Base-by-base conservation (phyloP, 345 rosid genomes). In the Salix suchowensis region DNA sequence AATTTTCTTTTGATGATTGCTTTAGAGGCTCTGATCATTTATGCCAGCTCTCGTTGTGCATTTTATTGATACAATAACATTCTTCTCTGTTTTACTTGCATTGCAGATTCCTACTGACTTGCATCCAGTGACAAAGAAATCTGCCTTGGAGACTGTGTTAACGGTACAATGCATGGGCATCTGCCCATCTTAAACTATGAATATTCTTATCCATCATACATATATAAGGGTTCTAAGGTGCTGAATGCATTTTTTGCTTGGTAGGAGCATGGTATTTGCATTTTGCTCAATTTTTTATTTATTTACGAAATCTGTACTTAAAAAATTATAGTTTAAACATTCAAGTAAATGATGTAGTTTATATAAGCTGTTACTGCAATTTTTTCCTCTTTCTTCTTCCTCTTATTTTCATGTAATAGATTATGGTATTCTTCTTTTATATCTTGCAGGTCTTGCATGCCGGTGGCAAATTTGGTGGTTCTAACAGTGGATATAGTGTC, bases 401-500 rank as follows among this genome's bases (percentile, higher is more conserved):
- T 60, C 15, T 15, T 48, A 7, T 1, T 50, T 16, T 26, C 16
- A 52, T 39, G 11, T 54, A 67, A 54, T 58, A 72, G 54, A 54
- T 40, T 68, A 5, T 65, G 71, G 11, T 64, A 21, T 6, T 48
- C 24, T 72, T 30, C 58, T 37, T 44, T 77, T 60, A 39, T 79
- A 42, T 75, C 73, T 58, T 88, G 82, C 90, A 96, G 99, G 87
- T 94, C 78, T 84, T 96, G 85, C 99, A 96, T 74, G 99, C 98
- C 73, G 98, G 98, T 65, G 98, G 98, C 28, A 96, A 96, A 79
- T 96, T 94, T 91, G 99, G 98, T 74, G 99, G 99, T 76, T 85
- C 92, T 42, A 90, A 93, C 74, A 94, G 98, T 85, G 99, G 99
- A 46, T 96, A 96, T 75, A 91, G 86, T 78, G 97, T 96, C 44